These are phyloP conservation scores for Solanum dulcamara DNA, from an alignment of 257 asterid species.

Conservation along the genomic window DNA sequence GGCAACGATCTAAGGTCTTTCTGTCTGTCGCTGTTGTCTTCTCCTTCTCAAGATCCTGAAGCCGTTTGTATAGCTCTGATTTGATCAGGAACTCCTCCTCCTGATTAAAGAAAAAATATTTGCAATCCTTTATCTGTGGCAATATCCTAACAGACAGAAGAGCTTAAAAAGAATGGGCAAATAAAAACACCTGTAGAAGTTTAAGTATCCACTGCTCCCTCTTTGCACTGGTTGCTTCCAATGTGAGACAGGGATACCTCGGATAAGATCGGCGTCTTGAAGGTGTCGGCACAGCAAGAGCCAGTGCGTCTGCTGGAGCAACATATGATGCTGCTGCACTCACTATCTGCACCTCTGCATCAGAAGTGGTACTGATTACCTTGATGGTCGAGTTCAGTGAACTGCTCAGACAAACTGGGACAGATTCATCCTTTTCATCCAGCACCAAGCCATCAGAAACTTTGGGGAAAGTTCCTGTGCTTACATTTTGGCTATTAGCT, in stretches of 20 bases:
- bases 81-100: conserved; percentile 80
- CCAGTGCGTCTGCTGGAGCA: conserved; percentile 17
- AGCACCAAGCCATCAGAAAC: conserved; percentile 21
- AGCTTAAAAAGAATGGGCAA: conserved; percentile 5
- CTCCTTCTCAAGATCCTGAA: conserved; percentile 62
- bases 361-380: conserved; percentile 19
- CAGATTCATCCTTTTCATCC: conserved; percentile 20
- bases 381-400: conserved; percentile 23
- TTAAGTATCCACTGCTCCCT: conserved; percentile 82
- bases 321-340: conserved; percentile 13
- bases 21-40: conserved; percentile 56
- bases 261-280: conserved; percentile 38
- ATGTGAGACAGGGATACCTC: conserved; percentile 46
- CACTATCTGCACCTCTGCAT: conserved; percentile 21
- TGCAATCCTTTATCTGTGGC: conserved; percentile 6
- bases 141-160: conserved; percentile 7
- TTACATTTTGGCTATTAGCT: conserved; percentile 15
- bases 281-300: conserved; percentile 24
- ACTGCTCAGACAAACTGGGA: conserved; percentile 24
- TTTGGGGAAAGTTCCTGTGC: conserved; percentile 20
- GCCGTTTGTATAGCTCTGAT: conserved; percentile 72
- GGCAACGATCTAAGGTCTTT: conserved; percentile 61
- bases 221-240: conserved; percentile 37
- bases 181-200: conserved; percentile 64
- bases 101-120: conserved; percentile 31